These are phyloP conservation scores for Leucocoprinus gongylophorus DNA, from an alignment of 1,284 basidiomycete genomes.

Conservation along the genomic window DNA sequence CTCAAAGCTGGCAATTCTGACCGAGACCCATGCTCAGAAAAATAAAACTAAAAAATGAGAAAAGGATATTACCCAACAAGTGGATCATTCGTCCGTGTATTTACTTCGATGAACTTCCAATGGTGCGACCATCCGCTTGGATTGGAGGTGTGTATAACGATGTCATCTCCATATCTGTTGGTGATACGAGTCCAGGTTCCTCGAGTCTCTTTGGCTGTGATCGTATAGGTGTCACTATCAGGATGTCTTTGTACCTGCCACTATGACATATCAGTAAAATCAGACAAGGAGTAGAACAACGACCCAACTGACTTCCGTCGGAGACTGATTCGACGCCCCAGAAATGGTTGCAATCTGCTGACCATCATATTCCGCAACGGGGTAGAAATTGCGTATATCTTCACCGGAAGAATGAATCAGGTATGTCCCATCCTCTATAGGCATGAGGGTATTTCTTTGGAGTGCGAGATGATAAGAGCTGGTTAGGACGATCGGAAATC, in stretches of 20 bases:
- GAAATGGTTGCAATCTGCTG: slow-evolving; percentile 1
- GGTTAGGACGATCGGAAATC: background rate
- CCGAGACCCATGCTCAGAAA: background rate
- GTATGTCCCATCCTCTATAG: slow-evolving; percentile 5
- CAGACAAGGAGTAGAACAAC: background rate
- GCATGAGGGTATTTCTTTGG: background rate
- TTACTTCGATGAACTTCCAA: slow-evolving; percentile 6
- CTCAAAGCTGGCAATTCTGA: slow-evolving; percentile 3
- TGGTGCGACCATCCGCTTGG: slow-evolving; percentile 5
- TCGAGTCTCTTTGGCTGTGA: slow-evolving; percentile 4
- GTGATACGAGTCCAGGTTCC: background rate
- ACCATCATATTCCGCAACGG: background rate
- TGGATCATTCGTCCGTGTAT: slow-evolving; percentile 4
- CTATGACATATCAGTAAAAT: background rate
- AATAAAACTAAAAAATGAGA: background rate
- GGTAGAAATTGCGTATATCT: slow-evolving; percentile 2
- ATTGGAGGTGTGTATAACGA: slow-evolving; percentile 1
- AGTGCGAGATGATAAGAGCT: background rate
- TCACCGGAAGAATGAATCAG: slow-evolving; percentile 6
- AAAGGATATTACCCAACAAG: background rate
- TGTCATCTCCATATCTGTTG: background rate
- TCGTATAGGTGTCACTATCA: slow-evolving; percentile 4
- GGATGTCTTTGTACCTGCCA: slow-evolving; percentile 7
- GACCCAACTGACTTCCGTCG: slow-evolving; percentile 4
- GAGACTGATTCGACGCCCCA: background rate